Evolutionary conservation across 306 rosid genomes (phyloP).

Genomic region (Malus sieversii): DNA sequence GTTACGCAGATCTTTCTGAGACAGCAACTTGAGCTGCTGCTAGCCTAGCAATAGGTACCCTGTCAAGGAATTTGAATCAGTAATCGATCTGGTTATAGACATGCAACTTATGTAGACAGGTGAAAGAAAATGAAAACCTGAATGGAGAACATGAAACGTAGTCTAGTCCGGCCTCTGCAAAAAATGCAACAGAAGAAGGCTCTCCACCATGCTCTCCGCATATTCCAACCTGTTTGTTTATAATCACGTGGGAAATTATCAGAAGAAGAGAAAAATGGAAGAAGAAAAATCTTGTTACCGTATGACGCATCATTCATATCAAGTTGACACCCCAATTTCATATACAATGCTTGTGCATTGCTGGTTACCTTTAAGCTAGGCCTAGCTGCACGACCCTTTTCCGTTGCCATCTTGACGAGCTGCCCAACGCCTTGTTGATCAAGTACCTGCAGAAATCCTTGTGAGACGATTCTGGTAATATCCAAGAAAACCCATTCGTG

Average conservation of each 20-base stretch:
- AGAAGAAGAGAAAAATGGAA: not conserved
- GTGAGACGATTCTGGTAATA: not conserved
- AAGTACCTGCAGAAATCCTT: conserved; percentile 54
- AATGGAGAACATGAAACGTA: conserved; percentile 98
- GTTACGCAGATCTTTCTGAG: conserved; percentile 1
- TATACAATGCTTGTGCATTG: not conserved
- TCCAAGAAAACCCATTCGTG: not conserved
- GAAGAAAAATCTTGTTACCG: not conserved
- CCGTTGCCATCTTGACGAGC: conserved; percentile 76
- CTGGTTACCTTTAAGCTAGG: conserved; percentile 63
- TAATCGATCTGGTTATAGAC: not conserved
- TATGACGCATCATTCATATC: not conserved
- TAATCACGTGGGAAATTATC: not conserved
- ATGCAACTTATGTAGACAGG: not conserved
- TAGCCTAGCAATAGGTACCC: conserved; percentile 97
- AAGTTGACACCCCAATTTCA: not conserved
- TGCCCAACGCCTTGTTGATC: conserved; percentile 96
- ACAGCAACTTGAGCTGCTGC: conserved; percentile 91
- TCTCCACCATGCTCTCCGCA: conserved; percentile 99
- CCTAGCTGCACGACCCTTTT: conserved; percentile 77
- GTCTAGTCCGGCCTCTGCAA: conserved; percentile 89
- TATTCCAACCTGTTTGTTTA: conserved; percentile 67
- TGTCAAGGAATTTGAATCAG: conserved; percentile 17
- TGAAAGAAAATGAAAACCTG: conserved; percentile 41
- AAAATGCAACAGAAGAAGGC: conserved; percentile 91